phyloP scores from a whole-genome alignment of 495 filamentous ascomycete species.

The Daldinia vernicosa region DNA sequence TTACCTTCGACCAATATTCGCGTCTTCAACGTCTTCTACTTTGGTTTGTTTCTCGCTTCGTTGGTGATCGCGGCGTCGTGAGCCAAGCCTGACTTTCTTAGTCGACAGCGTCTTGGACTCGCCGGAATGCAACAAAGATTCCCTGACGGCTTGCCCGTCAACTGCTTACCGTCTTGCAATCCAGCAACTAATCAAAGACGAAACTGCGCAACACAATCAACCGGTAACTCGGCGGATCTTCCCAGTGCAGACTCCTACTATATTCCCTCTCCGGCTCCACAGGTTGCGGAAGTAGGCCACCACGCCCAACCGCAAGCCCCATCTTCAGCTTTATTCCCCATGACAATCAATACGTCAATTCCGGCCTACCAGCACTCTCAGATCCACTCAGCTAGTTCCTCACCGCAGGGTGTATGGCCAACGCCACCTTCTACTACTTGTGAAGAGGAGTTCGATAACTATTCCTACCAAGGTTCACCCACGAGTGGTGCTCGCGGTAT shows the following conservation, averaged over 20 bases:
- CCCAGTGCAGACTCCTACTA: conserved; percentile 7
- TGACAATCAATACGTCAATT: conserved; percentile 26
- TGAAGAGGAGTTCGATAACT: conserved; percentile 32
- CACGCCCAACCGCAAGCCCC: conserved; percentile 17
- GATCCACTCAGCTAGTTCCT: conserved; percentile 17
- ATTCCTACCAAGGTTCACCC: conserved; percentile 36
- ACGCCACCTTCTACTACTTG: conserved; percentile 39
- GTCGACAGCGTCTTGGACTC: neutral
- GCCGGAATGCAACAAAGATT: conserved; percentile 30
- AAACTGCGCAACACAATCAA: conserved; percentile 36
- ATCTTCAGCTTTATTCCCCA: conserved; percentile 5
- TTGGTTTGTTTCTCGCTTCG: conserved; percentile 8
- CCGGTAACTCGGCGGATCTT: conserved; percentile 13
- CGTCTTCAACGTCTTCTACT: neutral
- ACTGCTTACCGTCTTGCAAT: conserved; percentile 8
- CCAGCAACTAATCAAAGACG: conserved; percentile 1
- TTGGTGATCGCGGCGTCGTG: neutral
- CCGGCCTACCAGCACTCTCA: conserved; percentile 14
- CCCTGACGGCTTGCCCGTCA: conserved; percentile 31
- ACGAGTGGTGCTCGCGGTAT: conserved; percentile 1
- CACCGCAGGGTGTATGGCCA: conserved; percentile 28
- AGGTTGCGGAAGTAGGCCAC: conserved; percentile 17
- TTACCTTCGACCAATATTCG: neutral
- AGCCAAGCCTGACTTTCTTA: conserved; percentile 5
- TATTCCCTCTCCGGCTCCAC: conserved; percentile 28